Conservation (phyloP, 2,329 filamentous ascomycete species). For the Xylaria sp. region DNA sequence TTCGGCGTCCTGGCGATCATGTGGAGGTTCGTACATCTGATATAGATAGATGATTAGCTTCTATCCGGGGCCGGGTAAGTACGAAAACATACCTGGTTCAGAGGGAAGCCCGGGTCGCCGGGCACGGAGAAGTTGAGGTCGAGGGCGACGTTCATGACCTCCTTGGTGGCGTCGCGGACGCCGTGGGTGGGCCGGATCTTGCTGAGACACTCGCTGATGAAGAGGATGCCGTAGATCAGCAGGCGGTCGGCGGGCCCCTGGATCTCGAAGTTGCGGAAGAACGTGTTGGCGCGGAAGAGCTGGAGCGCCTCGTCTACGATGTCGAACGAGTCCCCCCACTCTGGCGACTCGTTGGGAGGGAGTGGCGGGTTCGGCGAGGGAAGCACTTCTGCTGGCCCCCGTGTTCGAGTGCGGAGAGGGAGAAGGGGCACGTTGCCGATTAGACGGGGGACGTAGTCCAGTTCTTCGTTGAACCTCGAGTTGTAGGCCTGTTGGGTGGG, state of each 20-base stretch:
- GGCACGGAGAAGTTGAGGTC: slow-evolving; percentile 94
- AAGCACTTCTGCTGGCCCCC: slow-evolving; percentile 93
- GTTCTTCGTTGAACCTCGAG: slow-evolving; percentile 92
- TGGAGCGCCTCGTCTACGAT: slow-evolving; percentile 92
- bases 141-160: slow-evolving; percentile 88
- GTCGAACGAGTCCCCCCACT: slow-evolving; percentile 95
- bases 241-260: slow-evolving; percentile 94
- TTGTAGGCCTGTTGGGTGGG: slow-evolving; percentile 81
- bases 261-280: slow-evolving; percentile 99
- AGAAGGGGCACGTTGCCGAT: slow-evolving; percentile 94
- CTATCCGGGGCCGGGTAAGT: too few relatives aligned
- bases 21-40: slow-evolving; percentile 87
- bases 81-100: slow-evolving; percentile 77
- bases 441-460: slow-evolving; percentile 63
- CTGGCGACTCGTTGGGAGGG: slow-evolving; percentile 70
- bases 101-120: slow-evolving; percentile 89
- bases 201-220: slow-evolving; percentile 86
- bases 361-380: slow-evolving; percentile 67
- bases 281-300: slow-evolving; percentile 96
- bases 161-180: slow-evolving; percentile 71
- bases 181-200: slow-evolving; percentile 83
- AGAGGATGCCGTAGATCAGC: slow-evolving; percentile 96
- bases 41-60: slow-evolving; percentile 3
- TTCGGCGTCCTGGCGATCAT: slow-evolving; percentile 89
- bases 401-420: slow-evolving; percentile 91